Percentiles rank a stretch among this genome's conserved stretches.
These are phyloP conservation scores for Moringa oleifera DNA, from an alignment of 345 rosid species.

Conservation along the genomic window DNA sequence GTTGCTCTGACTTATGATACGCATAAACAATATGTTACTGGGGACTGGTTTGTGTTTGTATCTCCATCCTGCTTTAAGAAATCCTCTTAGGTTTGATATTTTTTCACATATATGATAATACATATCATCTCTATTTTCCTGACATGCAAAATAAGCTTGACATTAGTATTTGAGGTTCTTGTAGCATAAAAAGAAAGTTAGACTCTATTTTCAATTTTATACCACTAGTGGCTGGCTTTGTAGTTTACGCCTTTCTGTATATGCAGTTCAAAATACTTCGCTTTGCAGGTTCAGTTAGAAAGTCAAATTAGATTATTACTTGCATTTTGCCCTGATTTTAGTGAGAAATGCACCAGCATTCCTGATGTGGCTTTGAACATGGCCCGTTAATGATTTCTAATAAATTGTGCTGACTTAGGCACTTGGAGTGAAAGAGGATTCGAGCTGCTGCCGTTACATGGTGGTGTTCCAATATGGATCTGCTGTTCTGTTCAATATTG, in stretches of 20 bases:
- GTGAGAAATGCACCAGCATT: background rate
- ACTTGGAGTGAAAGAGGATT: constrained; percentile 37
- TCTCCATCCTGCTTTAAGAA: background rate
- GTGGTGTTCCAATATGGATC: constrained; percentile 93
- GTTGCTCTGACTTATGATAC: background rate
- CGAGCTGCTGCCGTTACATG: constrained; percentile 51
- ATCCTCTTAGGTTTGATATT: background rate
- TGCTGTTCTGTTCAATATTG: constrained; percentile 81
- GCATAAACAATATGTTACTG: background rate
- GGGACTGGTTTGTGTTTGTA: background rate
- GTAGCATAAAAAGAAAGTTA: background rate
- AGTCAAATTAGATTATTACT: background rate
- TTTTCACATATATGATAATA: background rate
- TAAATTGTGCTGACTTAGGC: constrained; percentile 29
- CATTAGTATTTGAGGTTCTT: background rate
- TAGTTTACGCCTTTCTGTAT: background rate
- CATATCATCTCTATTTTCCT: too few relatives aligned
- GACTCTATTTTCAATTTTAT: background rate
- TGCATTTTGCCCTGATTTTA: background rate
- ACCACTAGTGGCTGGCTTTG: background rate
- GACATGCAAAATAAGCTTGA: too few relatives aligned
- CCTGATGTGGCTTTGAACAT: background rate
- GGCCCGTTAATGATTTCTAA: background rate
- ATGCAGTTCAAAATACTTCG: background rate
- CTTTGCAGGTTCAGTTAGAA: background rate